Evolutionary conservation across 2,329 filamentous ascomycete species (phyloP), one percentile per base, ranked within the genome.

Genomic region (Colletotrichum spinosum): DNA sequence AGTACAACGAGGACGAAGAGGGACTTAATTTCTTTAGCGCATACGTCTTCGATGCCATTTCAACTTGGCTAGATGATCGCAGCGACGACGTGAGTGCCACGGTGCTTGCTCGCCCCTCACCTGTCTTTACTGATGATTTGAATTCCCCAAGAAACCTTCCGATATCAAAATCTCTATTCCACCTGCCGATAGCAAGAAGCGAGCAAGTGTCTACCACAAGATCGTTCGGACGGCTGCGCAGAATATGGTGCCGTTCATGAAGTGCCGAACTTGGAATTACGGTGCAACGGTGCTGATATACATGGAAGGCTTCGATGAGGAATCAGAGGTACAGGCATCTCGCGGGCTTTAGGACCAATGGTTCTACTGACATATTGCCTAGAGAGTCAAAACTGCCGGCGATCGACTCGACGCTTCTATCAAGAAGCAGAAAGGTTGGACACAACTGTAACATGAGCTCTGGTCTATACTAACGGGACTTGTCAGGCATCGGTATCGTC

Each of bases 401-500:
- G 35, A 17, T 12, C 17, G 25, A 3, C 10, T 59, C 9, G 13
- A 3, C 4, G 34, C 12, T 4, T 52, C 51, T 12, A 8, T 54
- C 6, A 7, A 37, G 8, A 66, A 66, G 42, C 60, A 54, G 9
- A 35, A 37, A 37, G 59, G 50, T 25, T 25, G 25, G 25, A 25
- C 25, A 25, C 25, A 25, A 25, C 25, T 25, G 25, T 25, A 5
- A 25, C 25, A 25, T 25, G 25, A 25, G 25, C 25, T 25, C 25
- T 4, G 12, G 8, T 11, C 7, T 25, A 25, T 25, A n/a, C 49
- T 60, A 12, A 64, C 37, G 2, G 15, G 10, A 25, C 8, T 25
- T 25, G 6, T 37, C 17, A 72, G 71, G 70, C 4, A 55, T 76
- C 15, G 70, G 75, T 25, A 70, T 75, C 33, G 48, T 79, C 12